Base-by-base conservation (phyloP, 352 stramenopile species). In the Globisporangium recalcitrans region DNA sequence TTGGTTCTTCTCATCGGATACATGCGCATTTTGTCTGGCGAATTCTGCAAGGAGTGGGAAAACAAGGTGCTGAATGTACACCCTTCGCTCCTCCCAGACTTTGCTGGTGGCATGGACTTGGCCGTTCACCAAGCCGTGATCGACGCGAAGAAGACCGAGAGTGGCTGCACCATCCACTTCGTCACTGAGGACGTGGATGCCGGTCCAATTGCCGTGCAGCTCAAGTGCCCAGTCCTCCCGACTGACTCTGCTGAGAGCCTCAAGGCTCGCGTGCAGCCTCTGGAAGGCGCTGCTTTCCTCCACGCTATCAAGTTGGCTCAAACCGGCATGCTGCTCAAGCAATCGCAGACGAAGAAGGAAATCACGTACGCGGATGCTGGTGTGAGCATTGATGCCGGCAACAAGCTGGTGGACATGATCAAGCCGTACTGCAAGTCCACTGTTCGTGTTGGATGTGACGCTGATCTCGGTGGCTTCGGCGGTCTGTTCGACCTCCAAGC, bases 71-170 rank as follows among this genome's bases (percentile, higher is more conserved):
- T 99, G 16, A 99, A 99, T 78, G 98, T 99, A 48, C 98, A 99
- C 78, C 98, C 98, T 51, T 99, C 96, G 44, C 85, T 99, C 34
- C 83, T 99, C 22, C 98, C 98, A 14, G 97, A 99, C 60, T 98
- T 99, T 76, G 97, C 96, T 63, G 98, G 98, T n/a, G 97, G 97
- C 52, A 99, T 99, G 98, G 97, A 99, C 77, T 75, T 98, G 52
- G 91, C 90, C n/a, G 98, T 99, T 29, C 98, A 99, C 79, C 88
- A 98, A 74, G 96, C 95, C 40, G 98, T 99, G 56, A 78, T 99
- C 38, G 91, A 98, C 61, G 96, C 96, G 32, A 95, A 97, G 60
- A 97, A 98, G 75, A 87, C 79, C 9, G 83, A 98, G 71, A 98
- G 82, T 53, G 98, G 98, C 19, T 99, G 97, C 80, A 99, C 97